These are phyloP conservation scores for Metschnikowia picachoensis DNA, from an alignment of 805 yeast genomes.

Conservation along the genomic window DNA sequence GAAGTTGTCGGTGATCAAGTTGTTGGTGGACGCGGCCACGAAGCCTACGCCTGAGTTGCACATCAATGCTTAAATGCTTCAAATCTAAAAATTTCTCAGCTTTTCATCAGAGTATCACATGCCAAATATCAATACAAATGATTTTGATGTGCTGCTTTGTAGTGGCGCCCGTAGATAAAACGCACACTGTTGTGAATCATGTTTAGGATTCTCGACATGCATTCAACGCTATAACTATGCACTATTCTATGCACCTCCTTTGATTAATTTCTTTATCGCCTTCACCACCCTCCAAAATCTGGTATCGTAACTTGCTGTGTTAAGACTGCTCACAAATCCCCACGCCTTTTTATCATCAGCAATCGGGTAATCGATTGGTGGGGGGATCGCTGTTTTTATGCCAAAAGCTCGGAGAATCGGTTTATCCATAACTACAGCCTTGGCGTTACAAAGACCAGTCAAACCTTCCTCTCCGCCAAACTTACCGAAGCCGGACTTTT, in stretches of 20 bases:
- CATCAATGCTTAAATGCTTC: constrained; percentile 51
- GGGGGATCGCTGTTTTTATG: constrained; percentile 79
- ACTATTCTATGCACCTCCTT: constrained; percentile 21
- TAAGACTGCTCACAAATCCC: constrained; percentile 79
- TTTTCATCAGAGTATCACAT: too few relatives aligned
- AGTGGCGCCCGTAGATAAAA: too few relatives aligned
- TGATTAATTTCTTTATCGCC: constrained; percentile 37
- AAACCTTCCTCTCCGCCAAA: constrained; percentile 98
- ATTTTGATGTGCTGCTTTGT: too few relatives aligned
- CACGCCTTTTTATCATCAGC: constrained; percentile 78
- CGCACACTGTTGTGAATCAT: too few relatives aligned
- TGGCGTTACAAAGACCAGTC: constrained; percentile 81
- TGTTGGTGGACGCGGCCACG: constrained; percentile 75
- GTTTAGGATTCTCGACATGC: too few relatives aligned
- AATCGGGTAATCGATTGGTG: constrained; percentile 89
- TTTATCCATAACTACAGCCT: constrained; percentile 82
- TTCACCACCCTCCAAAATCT: constrained; percentile 61
- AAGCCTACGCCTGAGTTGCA: constrained; percentile 81
- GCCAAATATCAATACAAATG: neutral
- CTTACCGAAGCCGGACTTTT: constrained; percentile 93
- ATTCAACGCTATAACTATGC: too few relatives aligned
- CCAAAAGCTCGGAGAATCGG: constrained; percentile 53
- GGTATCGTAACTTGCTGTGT: constrained; percentile 77
- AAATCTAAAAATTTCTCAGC: neutral
- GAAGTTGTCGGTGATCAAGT: constrained; percentile 63